Percentiles rank a stretch among this genome's conserved stretches.
Evolutionary conservation across 2,329 filamentous ascomycete genomes (phyloP).

Genomic region (Penicillium corylophilum): DNA sequence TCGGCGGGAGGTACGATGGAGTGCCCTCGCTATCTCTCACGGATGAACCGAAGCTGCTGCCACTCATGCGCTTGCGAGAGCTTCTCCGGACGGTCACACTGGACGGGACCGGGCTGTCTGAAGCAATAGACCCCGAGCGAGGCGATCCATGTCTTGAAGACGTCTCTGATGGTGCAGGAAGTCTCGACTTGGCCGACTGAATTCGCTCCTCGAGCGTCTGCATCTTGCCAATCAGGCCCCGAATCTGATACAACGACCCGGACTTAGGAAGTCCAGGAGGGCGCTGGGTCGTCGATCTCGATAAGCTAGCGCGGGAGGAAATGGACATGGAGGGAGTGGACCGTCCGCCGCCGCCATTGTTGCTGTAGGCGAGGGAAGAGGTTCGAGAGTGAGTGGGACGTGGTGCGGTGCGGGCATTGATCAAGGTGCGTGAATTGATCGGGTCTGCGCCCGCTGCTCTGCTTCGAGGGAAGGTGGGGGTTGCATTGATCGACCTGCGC

Average conservation of each 20-base stretch:
- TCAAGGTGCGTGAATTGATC: conserved; percentile 55
- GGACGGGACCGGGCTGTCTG: conserved; percentile 51
- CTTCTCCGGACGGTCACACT: conserved; percentile 56
- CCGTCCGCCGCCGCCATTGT: conserved; percentile 37
- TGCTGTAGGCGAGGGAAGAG: conserved; percentile 58
- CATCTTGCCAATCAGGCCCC: conserved; percentile 93
- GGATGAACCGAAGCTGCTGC: conserved; percentile 43
- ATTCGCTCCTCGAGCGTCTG: conserved; percentile 92
- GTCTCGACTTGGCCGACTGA: conserved; percentile 84
- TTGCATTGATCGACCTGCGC: conserved; percentile 53
- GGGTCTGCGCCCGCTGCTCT: conserved; percentile 50
- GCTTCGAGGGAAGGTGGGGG: conserved; percentile 48
- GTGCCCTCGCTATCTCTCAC: conserved; percentile 36
- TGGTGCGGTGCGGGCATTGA: conserved; percentile 42
- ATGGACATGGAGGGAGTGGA: conserved; percentile 46
- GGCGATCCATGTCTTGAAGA: conserved; percentile 76
- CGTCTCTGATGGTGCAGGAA: conserved; percentile 76
- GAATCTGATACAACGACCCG: conserved; percentile 85
- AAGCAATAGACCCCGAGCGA: conserved; percentile 54
- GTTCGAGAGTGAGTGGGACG: conserved; percentile 54
- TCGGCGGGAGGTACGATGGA: conserved; percentile 35
- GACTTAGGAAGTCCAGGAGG: conserved; percentile 55
- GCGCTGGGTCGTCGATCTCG: conserved; percentile 50
- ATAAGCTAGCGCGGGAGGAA: conserved; percentile 41
- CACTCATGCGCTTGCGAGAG: conserved; percentile 43